phyloP scores from a whole-genome alignment of 2,329 filamentous ascomycete genomes.

The Diplodia mutila region DNA sequence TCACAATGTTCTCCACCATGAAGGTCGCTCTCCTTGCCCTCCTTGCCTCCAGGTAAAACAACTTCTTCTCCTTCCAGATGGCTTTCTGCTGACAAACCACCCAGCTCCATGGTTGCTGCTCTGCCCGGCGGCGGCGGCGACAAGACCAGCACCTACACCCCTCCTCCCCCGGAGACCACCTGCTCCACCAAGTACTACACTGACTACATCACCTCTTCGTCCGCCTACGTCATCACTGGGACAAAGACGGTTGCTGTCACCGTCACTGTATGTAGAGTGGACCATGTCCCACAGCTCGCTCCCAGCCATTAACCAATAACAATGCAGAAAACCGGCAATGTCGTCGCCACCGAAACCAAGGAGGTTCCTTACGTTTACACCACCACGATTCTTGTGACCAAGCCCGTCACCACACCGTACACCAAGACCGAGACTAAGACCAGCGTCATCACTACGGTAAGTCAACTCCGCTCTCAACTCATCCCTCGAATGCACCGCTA shows the following conservation, averaged over 20 bases:
- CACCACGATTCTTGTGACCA: not conserved
- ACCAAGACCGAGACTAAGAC: not conserved
- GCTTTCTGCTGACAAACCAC: not conserved
- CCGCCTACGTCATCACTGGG: not conserved
- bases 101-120: conserved; percentile 20
- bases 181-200: conserved; percentile 20
- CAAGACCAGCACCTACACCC: not conserved
- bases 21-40: conserved; percentile 23
- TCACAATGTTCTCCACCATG: conserved; percentile 23
- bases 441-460: conserved; percentile 27
- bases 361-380: conserved; percentile 27
- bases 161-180: conserved; percentile 4
- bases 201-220: not conserved
- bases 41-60: conserved; percentile 18
- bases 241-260: conserved; percentile 10
- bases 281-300: not conserved
- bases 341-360: conserved; percentile 27
- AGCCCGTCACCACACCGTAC: not conserved
- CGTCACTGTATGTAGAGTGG: not conserved
- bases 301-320: not conserved
- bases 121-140: not conserved
- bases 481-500: not conserved
- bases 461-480: conserved; percentile 6
- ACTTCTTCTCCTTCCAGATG: not conserved
- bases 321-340: not conserved